These are phyloP conservation scores for Phlebopus sp. DNA, from an alignment of 1,284 basidiomycete genomes.

Conservation along the genomic window DNA sequence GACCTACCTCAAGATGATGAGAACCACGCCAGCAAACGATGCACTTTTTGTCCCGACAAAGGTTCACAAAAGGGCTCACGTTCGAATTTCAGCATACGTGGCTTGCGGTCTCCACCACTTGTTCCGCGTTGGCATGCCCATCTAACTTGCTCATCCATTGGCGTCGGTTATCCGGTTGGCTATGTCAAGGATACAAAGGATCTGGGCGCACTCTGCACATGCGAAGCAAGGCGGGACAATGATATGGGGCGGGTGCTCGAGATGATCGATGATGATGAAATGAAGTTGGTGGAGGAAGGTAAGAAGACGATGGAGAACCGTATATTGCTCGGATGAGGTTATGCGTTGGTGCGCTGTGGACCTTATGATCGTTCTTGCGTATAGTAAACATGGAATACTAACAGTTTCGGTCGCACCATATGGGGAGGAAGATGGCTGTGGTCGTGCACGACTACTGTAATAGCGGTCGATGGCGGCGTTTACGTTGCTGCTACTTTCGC, in stretches of 20 bases:
- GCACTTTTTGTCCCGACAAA: not conserved
- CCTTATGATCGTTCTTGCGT: no score
- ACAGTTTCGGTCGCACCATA: no score
- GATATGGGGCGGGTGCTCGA: not conserved
- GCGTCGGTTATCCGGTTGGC: slow-evolving; percentile 1
- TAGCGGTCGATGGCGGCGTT: no score
- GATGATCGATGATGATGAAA: not conserved
- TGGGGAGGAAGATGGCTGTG: no score
- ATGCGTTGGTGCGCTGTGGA: not conserved
- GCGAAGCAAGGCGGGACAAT: slow-evolving; percentile 2
- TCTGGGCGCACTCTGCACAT: slow-evolving; percentile 6
- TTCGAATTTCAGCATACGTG: slow-evolving; percentile 10
- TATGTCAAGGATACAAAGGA: slow-evolving; percentile 10
- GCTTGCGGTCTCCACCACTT: not conserved
- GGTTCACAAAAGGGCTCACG: not conserved
- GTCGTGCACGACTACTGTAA: no score
- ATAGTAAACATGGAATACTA: no score
- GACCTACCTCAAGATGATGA: slow-evolving; percentile 32
- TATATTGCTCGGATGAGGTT: not conserved
- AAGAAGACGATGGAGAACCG: not conserved
- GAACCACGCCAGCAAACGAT: slow-evolving; percentile 22
- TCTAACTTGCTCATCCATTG: not conserved
- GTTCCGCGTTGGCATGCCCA: not conserved
- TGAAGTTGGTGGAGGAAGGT: not conserved
- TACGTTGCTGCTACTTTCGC: no score